Evolutionary conservation across 139 green algal species (phyloP), one percentile per base, ranked within the genome.

Genomic region (Pleodorina starrii): DNA sequence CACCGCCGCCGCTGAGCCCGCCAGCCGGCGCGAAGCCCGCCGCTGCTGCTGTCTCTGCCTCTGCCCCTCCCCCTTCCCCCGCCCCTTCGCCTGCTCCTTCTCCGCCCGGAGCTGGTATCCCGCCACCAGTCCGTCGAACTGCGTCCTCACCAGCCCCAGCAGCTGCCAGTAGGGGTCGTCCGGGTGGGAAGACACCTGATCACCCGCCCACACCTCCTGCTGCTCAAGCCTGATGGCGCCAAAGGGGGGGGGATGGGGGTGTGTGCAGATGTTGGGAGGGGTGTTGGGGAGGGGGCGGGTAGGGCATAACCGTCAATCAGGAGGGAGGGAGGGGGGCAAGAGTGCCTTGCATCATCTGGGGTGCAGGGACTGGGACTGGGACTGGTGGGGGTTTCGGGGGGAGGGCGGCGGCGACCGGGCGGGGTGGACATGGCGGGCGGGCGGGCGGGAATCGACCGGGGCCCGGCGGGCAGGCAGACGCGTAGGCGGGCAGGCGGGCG

Each of bases 71-170:
- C 25, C 19, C n/a, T 60, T 4, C 76, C 48, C 35, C 32, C 42
- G 7, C 36, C 40, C 48, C 84, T 63, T 38, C 80, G 1, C 7
- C 80, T 60, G 40, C 42, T 87, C 81, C 81, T 66, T 7, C 59
- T 43, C 0, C 60, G 60, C 66, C 40, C 83, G 42, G 29, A 76
- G 82, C 32, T 92, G 42, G 79, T 96, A 97, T 14, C 95, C 95
- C 17, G 80, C 86, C 25, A 95, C 89, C 57, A 97, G 36, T 0
- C 95, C 95, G 21, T 97, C 92, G 74, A 96, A 95, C 81, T 97
- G 95, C 1, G 63, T 44, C 51, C 95, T 42, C 50, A 95, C 46
- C 63, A 95, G 75, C 12, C 85, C 93, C 12, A 95, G 69, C 35
- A 89, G 57, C 32, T 81, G 50, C 94, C 93, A 96, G 32, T 87